Conservation (phyloP, 345 rosid genomes). For the Clarkia xantiana region DNA sequence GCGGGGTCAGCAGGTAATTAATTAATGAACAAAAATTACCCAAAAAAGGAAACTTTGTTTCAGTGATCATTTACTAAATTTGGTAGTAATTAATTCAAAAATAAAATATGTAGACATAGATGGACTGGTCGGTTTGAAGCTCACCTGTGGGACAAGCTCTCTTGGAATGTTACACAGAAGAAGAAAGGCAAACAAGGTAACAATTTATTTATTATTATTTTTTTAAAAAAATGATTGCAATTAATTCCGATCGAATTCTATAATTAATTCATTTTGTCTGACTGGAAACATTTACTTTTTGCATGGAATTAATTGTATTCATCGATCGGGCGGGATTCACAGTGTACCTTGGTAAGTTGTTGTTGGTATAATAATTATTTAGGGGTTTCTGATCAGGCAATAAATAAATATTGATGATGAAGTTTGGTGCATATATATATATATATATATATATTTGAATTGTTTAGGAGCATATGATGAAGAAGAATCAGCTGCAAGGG, state of each 20-base stretch:
- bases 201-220: too few relatives aligned
- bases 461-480: constrained; percentile 50
- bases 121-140: constrained; percentile 65
- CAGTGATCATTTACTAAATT: too few relatives aligned
- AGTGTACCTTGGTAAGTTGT: constrained; percentile 51
- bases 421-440: not conserved
- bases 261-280: not conserved
- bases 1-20: constrained; percentile 60
- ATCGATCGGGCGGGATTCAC: constrained; percentile 9
- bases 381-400: not conserved
- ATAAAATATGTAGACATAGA: constrained; percentile 27
- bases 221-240: too few relatives aligned
- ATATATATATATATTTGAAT: constrained; percentile 1
- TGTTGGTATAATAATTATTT: not conserved
- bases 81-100: not conserved
- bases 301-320: constrained; percentile 7
- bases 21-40: too few relatives aligned
- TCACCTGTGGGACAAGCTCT: constrained; percentile 57
- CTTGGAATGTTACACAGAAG: constrained; percentile 55
- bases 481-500: constrained; percentile 65
- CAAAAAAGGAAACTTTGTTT: too few relatives aligned
- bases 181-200: constrained; percentile 64
- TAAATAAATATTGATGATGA: not conserved
- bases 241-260: too few relatives aligned
- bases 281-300: not conserved